A percentile compares a stretch with the other conserved stretches of the same genome.
These are phyloP conservation scores for Fusarium begoniae DNA, from an alignment of 2,329 filamentous ascomycete genomes.

Conservation along the genomic window DNA sequence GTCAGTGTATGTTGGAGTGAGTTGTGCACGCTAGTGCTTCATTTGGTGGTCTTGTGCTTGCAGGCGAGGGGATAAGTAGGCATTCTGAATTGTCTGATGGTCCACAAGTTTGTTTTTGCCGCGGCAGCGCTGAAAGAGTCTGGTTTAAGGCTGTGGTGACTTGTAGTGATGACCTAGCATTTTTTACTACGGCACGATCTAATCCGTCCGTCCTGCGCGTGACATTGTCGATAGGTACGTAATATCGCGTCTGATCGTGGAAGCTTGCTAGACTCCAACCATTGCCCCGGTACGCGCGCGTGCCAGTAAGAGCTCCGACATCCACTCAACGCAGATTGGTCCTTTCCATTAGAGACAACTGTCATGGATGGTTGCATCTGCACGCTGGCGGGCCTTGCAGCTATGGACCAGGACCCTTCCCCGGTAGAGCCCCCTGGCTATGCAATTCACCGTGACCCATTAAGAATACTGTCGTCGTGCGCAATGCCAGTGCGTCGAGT, in stretches of 20 bases:
- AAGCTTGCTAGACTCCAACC: constrained; percentile 37
- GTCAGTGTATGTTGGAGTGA: neutral
- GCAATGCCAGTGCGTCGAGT: constrained; percentile 10
- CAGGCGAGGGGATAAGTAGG: neutral
- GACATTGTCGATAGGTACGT: constrained; percentile 36
- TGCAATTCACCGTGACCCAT: constrained; percentile 35
- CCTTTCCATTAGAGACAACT: constrained; percentile 34
- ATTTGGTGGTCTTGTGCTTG: neutral
- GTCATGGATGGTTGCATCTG: constrained; percentile 40
- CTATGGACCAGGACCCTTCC: constrained; percentile 33
- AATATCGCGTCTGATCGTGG: constrained; percentile 37
- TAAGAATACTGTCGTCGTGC: constrained; percentile 30
- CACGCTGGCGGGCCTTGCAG: constrained; percentile 41
- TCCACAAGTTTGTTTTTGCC: constrained; percentile 13
- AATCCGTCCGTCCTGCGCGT: constrained; percentile 28
- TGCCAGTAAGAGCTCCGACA: constrained; percentile 36
- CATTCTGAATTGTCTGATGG: neutral
- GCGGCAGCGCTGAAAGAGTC: constrained; percentile 36
- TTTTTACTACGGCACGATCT: constrained; percentile 24
- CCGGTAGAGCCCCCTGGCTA: constrained; percentile 34
- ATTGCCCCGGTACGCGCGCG: constrained; percentile 39
- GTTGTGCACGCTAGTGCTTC: neutral
- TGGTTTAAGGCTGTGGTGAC: neutral
- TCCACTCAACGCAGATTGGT: constrained; percentile 35
- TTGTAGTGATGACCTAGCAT: neutral